These are phyloP conservation scores for Protea cynaroides DNA, from an alignment of 164 flowering plant genomes.

Conservation along the genomic window DNA sequence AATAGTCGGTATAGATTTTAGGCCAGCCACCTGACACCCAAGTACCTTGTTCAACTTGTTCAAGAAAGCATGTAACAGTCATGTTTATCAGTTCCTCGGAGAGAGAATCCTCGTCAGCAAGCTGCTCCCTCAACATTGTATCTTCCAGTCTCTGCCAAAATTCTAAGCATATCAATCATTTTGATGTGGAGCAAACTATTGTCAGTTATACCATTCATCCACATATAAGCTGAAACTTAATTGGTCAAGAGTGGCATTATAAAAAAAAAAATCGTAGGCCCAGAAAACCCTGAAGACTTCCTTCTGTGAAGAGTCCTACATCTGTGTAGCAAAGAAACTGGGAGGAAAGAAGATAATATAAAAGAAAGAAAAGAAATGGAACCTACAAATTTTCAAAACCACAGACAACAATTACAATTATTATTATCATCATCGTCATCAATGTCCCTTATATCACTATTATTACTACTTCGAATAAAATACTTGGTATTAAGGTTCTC, in stretches of 20 bases:
- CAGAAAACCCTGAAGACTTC: too few relatives aligned
- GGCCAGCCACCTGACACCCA: slow-evolving; percentile 91
- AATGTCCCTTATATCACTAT: too few relatives aligned
- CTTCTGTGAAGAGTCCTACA: too few relatives aligned
- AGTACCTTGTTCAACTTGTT: slow-evolving; percentile 70
- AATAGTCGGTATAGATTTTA: slow-evolving; percentile 71
- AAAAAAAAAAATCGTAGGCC: too few relatives aligned
- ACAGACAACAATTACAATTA: too few relatives aligned
- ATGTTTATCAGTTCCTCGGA: slow-evolving; percentile 72
- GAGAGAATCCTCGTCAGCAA: slow-evolving; percentile 47
- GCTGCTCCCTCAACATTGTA: slow-evolving; percentile 43
- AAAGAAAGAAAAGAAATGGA: too few relatives aligned
- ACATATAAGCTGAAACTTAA: not conserved
- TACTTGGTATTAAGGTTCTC: too few relatives aligned
- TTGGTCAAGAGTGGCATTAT: not conserved
- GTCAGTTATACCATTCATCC: not conserved
- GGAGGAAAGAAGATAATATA: too few relatives aligned
- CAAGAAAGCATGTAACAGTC: slow-evolving; percentile 44
- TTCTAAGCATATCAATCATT: not conserved
- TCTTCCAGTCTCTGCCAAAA: slow-evolving; percentile 59
- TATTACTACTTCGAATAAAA: too few relatives aligned
- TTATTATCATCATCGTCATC: too few relatives aligned
- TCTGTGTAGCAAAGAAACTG: too few relatives aligned
- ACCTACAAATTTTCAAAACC: too few relatives aligned
- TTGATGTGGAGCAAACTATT: not conserved